phyloP scores from a whole-genome alignment of 2,329 filamentous ascomycete genomes.

The Dothistroma septosporum region DNA sequence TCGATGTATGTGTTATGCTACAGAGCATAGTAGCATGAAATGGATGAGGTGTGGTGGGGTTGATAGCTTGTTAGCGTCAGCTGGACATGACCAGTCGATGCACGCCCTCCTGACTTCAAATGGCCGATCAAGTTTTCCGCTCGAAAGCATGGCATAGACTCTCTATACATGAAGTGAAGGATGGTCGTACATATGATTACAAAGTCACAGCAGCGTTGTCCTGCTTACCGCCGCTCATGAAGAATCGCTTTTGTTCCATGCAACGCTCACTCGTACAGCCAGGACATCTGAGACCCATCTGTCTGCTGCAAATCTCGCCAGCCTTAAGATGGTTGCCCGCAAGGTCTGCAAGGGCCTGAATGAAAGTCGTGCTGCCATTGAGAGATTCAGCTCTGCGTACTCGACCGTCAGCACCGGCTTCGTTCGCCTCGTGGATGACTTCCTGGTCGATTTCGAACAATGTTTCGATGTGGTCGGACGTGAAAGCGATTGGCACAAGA shows the following conservation, averaged over 20 bases:
- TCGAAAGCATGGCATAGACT: neutral
- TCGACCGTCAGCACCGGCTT: constrained; percentile 59
- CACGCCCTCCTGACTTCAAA: neutral
- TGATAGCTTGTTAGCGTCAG: neutral
- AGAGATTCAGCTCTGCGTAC: constrained; percentile 87
- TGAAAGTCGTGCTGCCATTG: constrained; percentile 88
- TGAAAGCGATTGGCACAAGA: constrained; percentile 93
- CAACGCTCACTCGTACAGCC: constrained; percentile 89
- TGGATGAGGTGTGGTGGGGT: neutral
- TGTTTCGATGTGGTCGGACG: constrained; percentile 98
- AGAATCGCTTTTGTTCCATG: constrained; percentile 68
- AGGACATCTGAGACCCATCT: constrained; percentile 89
- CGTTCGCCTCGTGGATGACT: constrained; percentile 82
- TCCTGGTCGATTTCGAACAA: constrained; percentile 91
- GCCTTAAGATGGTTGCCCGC: constrained; percentile 73
- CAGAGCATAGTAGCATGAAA: neutral
- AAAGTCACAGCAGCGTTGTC: constrained; percentile 29
- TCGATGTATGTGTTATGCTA: neutral
- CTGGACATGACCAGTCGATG: neutral
- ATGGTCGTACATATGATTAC: constrained; percentile 14
- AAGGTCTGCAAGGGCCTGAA: constrained; percentile 81
- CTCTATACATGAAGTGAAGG: constrained; percentile 2
- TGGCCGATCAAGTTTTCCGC: neutral
- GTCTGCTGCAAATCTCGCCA: constrained; percentile 67
- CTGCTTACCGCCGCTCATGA: constrained; percentile 38